These are phyloP conservation scores for Coprinellus micaceus DNA, from an alignment of 768 basidiomycete species.

Conservation along the genomic window DNA sequence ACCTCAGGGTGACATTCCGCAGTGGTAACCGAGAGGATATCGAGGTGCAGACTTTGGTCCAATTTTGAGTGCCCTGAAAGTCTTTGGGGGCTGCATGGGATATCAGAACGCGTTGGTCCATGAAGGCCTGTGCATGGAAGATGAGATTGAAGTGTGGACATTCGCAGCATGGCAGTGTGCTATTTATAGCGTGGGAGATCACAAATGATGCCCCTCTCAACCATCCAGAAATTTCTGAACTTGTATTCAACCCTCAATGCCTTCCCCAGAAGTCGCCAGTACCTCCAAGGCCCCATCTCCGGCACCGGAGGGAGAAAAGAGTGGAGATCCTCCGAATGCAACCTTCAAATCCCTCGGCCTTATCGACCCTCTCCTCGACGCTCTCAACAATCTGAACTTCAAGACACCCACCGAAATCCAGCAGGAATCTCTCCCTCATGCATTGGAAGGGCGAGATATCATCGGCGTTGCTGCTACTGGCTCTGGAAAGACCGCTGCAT, in stretches of 20 bases:
- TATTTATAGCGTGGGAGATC: constrained; percentile 11
- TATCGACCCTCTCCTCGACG: constrained; percentile 84
- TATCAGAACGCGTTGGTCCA: constrained; percentile 54
- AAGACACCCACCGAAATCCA: constrained; percentile 91
- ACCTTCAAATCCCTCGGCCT: constrained; percentile 85
- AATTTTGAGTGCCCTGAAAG: constrained; percentile 67
- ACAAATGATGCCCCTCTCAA: neutral
- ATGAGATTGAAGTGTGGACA: no score
- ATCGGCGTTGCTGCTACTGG: constrained; percentile 99
- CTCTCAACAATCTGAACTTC: constrained; percentile 77
- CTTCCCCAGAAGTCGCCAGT: constrained; percentile 59
- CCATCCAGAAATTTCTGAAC: neutral
- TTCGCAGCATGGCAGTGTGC: no score
- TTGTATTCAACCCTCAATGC: constrained; percentile 37
- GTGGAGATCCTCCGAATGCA: constrained; percentile 2
- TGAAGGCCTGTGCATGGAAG: neutral
- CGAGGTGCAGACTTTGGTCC: constrained; percentile 64
- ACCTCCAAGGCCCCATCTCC: constrained; percentile 25
- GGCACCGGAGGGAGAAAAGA: constrained; percentile 16
- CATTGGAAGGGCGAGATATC: constrained; percentile 88
- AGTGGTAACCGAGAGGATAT: constrained; percentile 76
- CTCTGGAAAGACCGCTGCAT: constrained; percentile 96
- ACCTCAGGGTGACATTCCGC: constrained; percentile 87
- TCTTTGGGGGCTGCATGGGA: constrained; percentile 64
- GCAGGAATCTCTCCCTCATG: constrained; percentile 76